These are phyloP conservation scores for Suillus spraguei DNA, from an alignment of 768 basidiomycete species.

Conservation along the genomic window DNA sequence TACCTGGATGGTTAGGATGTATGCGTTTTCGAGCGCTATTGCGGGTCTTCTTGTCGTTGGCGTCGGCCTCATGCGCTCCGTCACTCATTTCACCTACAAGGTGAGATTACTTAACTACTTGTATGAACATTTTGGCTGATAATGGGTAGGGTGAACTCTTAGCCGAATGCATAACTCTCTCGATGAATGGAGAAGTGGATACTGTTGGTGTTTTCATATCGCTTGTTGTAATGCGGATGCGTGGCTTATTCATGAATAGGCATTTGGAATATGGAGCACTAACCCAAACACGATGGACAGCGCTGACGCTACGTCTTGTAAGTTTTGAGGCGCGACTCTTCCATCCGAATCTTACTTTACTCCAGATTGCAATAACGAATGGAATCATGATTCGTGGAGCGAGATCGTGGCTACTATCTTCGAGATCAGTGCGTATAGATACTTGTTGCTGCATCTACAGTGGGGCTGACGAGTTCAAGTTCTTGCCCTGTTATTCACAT, in stretches of 20 bases:
- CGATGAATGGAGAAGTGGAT: slow-evolving; percentile 34
- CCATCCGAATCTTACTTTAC: slow-evolving; percentile 15
- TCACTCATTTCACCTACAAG: slow-evolving; percentile 73
- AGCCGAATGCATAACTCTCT: slow-evolving; percentile 49
- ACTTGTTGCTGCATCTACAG: no score
- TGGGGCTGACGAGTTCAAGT: slow-evolving; percentile 37
- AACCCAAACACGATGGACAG: slow-evolving; percentile 34
- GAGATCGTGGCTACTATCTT: slow-evolving; percentile 67
- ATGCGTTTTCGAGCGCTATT: slow-evolving; percentile 51
- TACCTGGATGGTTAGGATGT: slow-evolving; percentile 51
- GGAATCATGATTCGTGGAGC: slow-evolving; percentile 66
- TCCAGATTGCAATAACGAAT: slow-evolving; percentile 63
- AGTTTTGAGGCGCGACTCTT: slow-evolving; percentile 20
- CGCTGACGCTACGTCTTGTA: slow-evolving; percentile 50
- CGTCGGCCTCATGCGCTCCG: slow-evolving; percentile 52
- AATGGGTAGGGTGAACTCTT: slow-evolving; percentile 56
- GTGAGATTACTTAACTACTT: slow-evolving; percentile 36
- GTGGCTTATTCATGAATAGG: slow-evolving; percentile 26
- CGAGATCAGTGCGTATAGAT: slow-evolving; percentile 49
- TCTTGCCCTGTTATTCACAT: slow-evolving; percentile 61
- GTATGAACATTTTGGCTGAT: neutral
- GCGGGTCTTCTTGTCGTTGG: slow-evolving; percentile 52
- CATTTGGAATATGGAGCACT: slow-evolving; percentile 61
- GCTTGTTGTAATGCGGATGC: slow-evolving; percentile 23
- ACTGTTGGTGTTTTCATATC: slow-evolving; percentile 30